phyloP scores from a whole-genome alignment of 176 grass and related monocot species.

The Areca catechu region DNA sequence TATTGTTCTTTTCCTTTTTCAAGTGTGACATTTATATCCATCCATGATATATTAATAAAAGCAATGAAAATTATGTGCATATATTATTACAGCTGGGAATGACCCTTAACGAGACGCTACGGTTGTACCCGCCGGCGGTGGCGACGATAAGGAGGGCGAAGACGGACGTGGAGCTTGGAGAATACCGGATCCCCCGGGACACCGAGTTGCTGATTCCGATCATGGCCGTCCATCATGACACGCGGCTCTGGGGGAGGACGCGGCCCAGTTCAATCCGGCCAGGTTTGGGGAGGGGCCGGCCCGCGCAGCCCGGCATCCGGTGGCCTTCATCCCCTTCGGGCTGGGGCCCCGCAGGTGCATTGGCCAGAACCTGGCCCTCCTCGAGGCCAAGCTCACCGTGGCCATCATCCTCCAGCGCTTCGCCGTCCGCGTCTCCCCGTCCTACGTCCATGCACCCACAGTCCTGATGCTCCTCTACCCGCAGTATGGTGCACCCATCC shows the following conservation, averaged over 20 bases:
- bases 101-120: constrained; percentile 67
- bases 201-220: constrained; percentile 72
- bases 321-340: constrained; percentile 65
- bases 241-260: constrained; percentile 42
- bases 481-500: constrained; percentile 54
- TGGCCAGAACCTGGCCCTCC: constrained; percentile 51
- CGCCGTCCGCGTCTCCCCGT: constrained; percentile 25
- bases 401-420: constrained; percentile 50
- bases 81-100: constrained; percentile 43
- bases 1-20: not conserved
- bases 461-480: constrained; percentile 79
- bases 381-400: constrained; percentile 65
- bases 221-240: constrained; percentile 77
- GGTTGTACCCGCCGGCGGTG: constrained; percentile 74
- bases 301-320: constrained; percentile 40
- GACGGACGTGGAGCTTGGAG: constrained; percentile 37
- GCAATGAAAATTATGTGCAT: too few species aligned
- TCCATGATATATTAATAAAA: too few species aligned
- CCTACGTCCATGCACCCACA: constrained; percentile 62
- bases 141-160: constrained; percentile 73
- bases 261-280: constrained; percentile 41
- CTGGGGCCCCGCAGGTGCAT: constrained; percentile 67
- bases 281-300: constrained; percentile 34
- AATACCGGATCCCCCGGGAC: constrained; percentile 41
- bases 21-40: too few species aligned